Percentiles rank a stretch among this genome's conserved stretches.
Conservation (phyloP, 352 stramenopile species). For the Phytophthora tubulina region DNA sequence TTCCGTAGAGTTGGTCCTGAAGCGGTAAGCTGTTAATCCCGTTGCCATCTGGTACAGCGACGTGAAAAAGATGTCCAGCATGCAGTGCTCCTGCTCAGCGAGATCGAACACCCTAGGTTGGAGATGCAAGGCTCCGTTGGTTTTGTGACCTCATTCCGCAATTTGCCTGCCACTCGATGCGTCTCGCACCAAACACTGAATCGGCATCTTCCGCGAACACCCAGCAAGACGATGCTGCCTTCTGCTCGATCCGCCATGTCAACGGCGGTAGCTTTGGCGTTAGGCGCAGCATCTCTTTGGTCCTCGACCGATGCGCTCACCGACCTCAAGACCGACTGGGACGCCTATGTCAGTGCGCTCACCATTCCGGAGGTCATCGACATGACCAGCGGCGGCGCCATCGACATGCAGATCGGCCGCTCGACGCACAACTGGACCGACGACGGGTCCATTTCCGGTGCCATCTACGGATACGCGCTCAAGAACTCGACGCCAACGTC, state of each 20-base stretch:
- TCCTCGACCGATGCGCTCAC: slow-evolving; percentile 25
- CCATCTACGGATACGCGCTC: slow-evolving; percentile 57
- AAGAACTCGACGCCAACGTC: slow-evolving; percentile 44
- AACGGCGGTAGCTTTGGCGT: slow-evolving; percentile 5
- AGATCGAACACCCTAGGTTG: slow-evolving; percentile 18
- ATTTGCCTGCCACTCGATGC: slow-evolving; percentile 18
- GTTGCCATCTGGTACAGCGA: slow-evolving; percentile 3
- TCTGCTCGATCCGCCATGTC: slow-evolving; percentile 22
- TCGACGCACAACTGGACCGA: slow-evolving; percentile 51
- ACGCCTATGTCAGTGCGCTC: slow-evolving; percentile 48
- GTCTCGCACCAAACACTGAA: slow-evolving; percentile 9
- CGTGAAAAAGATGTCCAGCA: slow-evolving; percentile 20
- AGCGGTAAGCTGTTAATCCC: slow-evolving; percentile 16
- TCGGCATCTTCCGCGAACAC: background rate
- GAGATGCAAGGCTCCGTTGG: slow-evolving; percentile 1
- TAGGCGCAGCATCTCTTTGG: slow-evolving; percentile 11
- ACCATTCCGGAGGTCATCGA: slow-evolving; percentile 56
- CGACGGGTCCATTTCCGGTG: slow-evolving; percentile 39
- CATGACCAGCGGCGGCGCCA: slow-evolving; percentile 39
- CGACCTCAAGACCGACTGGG: slow-evolving; percentile 56
- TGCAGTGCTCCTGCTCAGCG: slow-evolving; percentile 7
- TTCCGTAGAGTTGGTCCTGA: slow-evolving; percentile 40
- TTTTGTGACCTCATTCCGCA: slow-evolving; percentile 31
- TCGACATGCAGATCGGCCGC: slow-evolving; percentile 56
- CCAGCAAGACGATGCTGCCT: slow-evolving; percentile 26